Conservation (phyloP, 495 filamentous ascomycete species). For the Daldinia loculata region DNA sequence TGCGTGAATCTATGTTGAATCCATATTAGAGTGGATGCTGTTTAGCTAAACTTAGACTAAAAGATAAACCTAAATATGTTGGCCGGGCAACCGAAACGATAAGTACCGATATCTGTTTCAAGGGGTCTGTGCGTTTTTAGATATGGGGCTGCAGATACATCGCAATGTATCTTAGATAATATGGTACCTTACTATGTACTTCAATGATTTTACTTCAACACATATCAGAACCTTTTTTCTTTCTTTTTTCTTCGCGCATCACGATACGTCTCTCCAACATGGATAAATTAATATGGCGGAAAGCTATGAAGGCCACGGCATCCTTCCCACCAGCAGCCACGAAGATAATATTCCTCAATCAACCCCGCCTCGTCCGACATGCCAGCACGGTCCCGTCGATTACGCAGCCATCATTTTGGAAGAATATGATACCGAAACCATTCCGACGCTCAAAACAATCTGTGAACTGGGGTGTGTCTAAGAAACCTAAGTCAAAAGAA, state of each 20-base stretch:
- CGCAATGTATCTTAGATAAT: background rate
- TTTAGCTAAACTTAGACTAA: slow-evolving; percentile 5
- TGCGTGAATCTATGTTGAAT: slow-evolving; percentile 5
- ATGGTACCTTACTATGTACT: background rate
- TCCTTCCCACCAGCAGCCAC: background rate
- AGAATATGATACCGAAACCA: slow-evolving; percentile 67
- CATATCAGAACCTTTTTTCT: background rate
- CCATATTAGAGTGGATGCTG: slow-evolving; percentile 2
- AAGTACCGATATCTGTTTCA: background rate
- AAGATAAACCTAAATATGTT: background rate
- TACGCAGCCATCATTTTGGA: slow-evolving; percentile 74
- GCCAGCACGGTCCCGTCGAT: slow-evolving; percentile 61
- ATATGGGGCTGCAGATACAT: background rate
- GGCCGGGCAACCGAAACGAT: slow-evolving; percentile 5
- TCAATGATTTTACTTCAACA: background rate
- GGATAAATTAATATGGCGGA: slow-evolving; percentile 31
- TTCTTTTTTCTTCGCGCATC: background rate
- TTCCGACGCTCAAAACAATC: slow-evolving; percentile 40
- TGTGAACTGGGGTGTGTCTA: slow-evolving; percentile 34
- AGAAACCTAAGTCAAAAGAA: slow-evolving; percentile 64
- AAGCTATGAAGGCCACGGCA: slow-evolving; percentile 20
- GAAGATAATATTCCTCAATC: slow-evolving; percentile 5
- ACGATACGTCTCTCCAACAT: slow-evolving; percentile 22
- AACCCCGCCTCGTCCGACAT: slow-evolving; percentile 22
- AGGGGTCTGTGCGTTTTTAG: background rate